Conservation (phyloP, 108 stramenopile species). For the Skeletonema menzelii region DNA sequence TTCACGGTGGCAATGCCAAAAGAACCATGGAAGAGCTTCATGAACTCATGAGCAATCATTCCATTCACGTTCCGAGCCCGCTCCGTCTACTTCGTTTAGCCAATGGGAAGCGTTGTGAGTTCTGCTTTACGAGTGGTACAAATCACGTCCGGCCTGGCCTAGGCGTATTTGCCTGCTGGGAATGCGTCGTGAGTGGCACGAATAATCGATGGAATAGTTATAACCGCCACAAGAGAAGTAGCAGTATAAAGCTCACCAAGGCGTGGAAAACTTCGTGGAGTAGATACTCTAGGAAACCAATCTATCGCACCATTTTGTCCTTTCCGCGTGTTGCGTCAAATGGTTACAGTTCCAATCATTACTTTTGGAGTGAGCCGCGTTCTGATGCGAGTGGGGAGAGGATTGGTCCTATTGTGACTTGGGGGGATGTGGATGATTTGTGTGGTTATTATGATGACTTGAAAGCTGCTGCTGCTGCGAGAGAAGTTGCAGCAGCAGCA, state of each 20-base stretch:
- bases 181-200: neutral
- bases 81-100: conserved; percentile 17
- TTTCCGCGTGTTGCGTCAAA: conserved; percentile 12
- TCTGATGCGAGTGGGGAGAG: conserved; percentile 9
- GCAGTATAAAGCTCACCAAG: conserved; percentile 7
- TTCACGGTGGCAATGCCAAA: conserved; percentile 15
- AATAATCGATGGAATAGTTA: neutral
- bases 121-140: conserved; percentile 1
- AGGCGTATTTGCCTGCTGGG: conserved; percentile 29
- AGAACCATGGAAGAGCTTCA: conserved; percentile 12
- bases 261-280: conserved; percentile 11
- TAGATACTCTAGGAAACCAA: neutral
- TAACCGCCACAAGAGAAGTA: no score
- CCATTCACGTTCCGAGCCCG: conserved; percentile 17
- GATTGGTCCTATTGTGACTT: conserved; percentile 13
- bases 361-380: neutral
- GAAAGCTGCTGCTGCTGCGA: neutral
- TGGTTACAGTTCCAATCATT: conserved; percentile 6
- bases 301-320: conserved; percentile 10
- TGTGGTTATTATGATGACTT: neutral
- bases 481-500: neutral
- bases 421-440: conserved; percentile 16
- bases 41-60: neutral
- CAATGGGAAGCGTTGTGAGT: conserved; percentile 23
- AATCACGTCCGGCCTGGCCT: conserved; percentile 17